Evolutionary conservation across 768 basidiomycete genomes (phyloP), one percentile per base, ranked within the genome.

Genomic region (Dentipellis fragilis): DNA sequence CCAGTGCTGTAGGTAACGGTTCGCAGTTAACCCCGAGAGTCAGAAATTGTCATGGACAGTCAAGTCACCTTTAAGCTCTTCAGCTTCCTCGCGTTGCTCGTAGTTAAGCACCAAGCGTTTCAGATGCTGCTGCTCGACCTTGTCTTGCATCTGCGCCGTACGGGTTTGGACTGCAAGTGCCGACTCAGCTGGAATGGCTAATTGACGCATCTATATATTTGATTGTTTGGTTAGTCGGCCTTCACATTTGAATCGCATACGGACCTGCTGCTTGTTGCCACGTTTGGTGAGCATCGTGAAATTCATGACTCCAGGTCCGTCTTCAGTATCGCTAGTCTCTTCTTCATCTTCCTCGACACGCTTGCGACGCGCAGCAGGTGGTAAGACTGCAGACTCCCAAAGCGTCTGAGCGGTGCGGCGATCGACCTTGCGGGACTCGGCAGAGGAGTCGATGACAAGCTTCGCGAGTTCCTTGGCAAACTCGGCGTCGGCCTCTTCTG

Each of bases 391-490:
- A 35, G 89, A 86, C 65, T 97, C 93, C 86, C 92, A 95, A 57
- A 94, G 78, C 0, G 86, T 86, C 17, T 85, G 77, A 0, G 89
- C 90, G 1, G 89, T 85, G 69, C 87, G 90, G 70, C 89, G 87
- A 66, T 96, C 93, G 19, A 93, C 83, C 64, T 87, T 90, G 61
- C 91, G 76, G 3, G 86, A 80, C 61, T 96, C 92, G 0, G 80
- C 71, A 16, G 91, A 89, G 14, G 82, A 85, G 62, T 95, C 92
- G 0, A 89, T 92, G 49, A 97, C 84, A 73, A 99, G 84, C 72
- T 89, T 97, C 2, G 95, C 93, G 17, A 99, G 79, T 67, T 98
- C 96, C 67, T 92, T 92, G 9, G 87, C 89, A 64, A 99, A 99
- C 36, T 94, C 95, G 2, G 84, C 88, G 49, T 95, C 89, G 17